Evolutionary conservation across 2,329 filamentous ascomycete species (phyloP).

Genomic region (Phialocephala subalpina): DNA sequence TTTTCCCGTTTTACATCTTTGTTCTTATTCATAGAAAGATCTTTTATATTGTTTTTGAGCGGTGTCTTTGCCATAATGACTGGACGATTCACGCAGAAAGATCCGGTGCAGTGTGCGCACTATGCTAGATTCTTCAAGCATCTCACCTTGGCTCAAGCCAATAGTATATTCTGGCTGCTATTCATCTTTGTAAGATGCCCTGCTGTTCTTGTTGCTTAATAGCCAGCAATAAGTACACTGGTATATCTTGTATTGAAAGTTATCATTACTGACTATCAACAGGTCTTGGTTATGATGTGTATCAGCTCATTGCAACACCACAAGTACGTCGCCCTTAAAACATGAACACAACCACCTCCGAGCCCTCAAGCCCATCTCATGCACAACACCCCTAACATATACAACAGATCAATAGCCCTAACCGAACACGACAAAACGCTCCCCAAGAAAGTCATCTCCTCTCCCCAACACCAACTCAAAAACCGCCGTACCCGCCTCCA

Average conservation of each 20-base stretch:
- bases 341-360: not conserved
- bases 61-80: conserved; percentile 43
- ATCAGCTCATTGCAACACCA: conserved; percentile 48
- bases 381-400: not conserved
- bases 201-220: no score
- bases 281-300: conserved; percentile 53
- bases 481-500: conserved; percentile 40
- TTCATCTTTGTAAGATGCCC: conserved; percentile 48
- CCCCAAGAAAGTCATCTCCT: conserved; percentile 26
- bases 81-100: conserved; percentile 44
- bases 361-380: not conserved
- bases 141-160: conserved; percentile 52
- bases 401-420: conserved; percentile 21
- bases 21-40: not conserved
- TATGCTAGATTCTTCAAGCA: conserved; percentile 55
- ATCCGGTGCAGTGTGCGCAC: conserved; percentile 47
- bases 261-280: not conserved
- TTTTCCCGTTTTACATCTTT: not conserved
- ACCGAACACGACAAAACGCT: conserved; percentile 27
- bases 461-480: conserved; percentile 37
- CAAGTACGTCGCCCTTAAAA: conserved; percentile 29
- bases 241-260: not conserved
- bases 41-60: not conserved
- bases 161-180: conserved; percentile 55
- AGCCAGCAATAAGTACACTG: not conserved